These are phyloP conservation scores for Chaetomium globosum DNA, from an alignment of 2,329 filamentous ascomycete genomes.

Conservation along the genomic window DNA sequence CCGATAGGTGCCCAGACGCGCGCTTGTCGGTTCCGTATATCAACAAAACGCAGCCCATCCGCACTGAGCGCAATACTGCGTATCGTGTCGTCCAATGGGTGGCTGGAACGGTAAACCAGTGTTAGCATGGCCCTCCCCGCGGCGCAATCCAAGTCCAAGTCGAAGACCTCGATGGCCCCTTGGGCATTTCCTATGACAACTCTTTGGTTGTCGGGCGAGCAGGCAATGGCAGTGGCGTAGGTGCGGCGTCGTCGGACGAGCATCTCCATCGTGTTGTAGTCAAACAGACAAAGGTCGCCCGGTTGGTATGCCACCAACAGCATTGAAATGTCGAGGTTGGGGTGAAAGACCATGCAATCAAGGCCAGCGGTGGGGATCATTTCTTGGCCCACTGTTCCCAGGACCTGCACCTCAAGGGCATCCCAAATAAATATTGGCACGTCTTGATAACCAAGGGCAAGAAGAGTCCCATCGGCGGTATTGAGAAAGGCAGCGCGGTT, in stretches of 20 bases:
- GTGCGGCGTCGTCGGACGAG: conserved; percentile 25
- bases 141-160: conserved; percentile 30
- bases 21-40: conserved; percentile 40
- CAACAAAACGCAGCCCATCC: conserved; percentile 41
- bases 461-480: conserved; percentile 25
- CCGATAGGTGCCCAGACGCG: conserved; percentile 44
- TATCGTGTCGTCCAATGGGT: conserved; percentile 38
- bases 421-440: conserved; percentile 37
- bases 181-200: conserved; percentile 36
- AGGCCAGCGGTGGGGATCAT: conserved; percentile 34
- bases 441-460: conserved; percentile 38
- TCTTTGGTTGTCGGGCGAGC: conserved; percentile 37
- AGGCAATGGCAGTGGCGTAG: conserved; percentile 37
- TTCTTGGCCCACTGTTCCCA: conserved; percentile 30
- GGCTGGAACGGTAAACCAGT: conserved; percentile 39
- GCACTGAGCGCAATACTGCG: conserved; percentile 39
- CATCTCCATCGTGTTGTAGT: conserved; percentile 35
- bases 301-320: conserved; percentile 36
- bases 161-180: conserved; percentile 38
- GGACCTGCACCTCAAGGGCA: conserved; percentile 26
- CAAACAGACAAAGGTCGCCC: conserved; percentile 39
- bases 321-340: conserved; percentile 36
- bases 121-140: conserved; percentile 22
- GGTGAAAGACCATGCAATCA: conserved; percentile 38
- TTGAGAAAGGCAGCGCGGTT: conserved; percentile 25